phyloP scores from a whole-genome alignment of 2,329 filamentous ascomycete genomes.

The Ophiostoma triangulosporum region DNA sequence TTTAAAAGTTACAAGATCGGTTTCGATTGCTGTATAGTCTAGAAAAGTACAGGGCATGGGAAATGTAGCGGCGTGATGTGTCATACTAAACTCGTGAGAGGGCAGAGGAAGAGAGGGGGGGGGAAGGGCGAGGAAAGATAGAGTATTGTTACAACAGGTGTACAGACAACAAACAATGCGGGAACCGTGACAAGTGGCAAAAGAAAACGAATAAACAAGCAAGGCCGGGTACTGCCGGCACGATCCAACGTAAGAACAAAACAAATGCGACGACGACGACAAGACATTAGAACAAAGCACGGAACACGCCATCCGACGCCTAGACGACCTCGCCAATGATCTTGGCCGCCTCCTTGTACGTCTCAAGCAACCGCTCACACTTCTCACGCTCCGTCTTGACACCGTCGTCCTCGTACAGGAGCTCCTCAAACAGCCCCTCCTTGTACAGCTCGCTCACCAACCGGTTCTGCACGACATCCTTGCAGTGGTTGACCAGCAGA shows the following conservation, averaged over 20 bases:
- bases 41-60: not conserved
- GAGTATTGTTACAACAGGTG: not conserved
- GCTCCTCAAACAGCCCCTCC: constrained; percentile 77
- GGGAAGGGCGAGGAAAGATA: not conserved
- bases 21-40: not conserved
- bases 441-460: constrained; percentile 93
- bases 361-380: constrained; percentile 89
- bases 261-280: not conserved
- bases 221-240: not conserved
- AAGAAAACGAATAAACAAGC: not conserved
- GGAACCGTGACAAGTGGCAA: not conserved
- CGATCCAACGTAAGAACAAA: not conserved
- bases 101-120: not conserved
- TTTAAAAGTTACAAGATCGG: not conserved
- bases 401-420: constrained; percentile 92
- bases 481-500: constrained; percentile 92
- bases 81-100: not conserved
- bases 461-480: constrained; percentile 93
- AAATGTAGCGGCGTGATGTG: not conserved
- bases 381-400: constrained; percentile 77
- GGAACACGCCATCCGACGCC: not conserved
- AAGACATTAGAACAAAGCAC: not conserved
- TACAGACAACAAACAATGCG: not conserved
- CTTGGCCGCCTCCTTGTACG: constrained; percentile 94
- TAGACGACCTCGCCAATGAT: constrained; percentile 94